A percentile compares a stretch with the other conserved stretches of the same genome.
These are phyloP conservation scores for Orychophragmus violaceus DNA, from an alignment of 345 rosid species.

Conservation along the genomic window DNA sequence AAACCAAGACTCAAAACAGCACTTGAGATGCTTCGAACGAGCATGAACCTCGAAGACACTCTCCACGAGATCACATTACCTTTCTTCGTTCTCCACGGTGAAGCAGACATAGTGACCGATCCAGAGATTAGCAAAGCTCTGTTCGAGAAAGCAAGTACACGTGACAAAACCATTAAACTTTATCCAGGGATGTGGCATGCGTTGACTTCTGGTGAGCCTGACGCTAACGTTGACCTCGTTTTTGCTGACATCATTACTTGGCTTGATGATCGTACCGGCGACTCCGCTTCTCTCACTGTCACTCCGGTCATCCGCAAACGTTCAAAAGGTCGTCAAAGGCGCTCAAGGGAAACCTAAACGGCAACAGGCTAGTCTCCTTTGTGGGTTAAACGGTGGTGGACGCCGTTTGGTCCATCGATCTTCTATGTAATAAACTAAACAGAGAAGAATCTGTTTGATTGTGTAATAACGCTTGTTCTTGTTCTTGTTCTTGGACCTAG, in stretches of 20 bases:
- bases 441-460: neutral
- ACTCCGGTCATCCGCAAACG: constrained; percentile 27
- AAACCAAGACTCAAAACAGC: constrained; percentile 95
- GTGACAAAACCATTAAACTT: constrained; percentile 74
- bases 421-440: constrained; percentile 42
- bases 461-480: neutral
- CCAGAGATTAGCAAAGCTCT: constrained; percentile 94
- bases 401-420: constrained; percentile 54
- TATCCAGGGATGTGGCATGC: constrained; percentile 98
- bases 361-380: constrained; percentile 33
- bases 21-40: constrained; percentile 82
- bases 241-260: constrained; percentile 65
- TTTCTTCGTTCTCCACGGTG: constrained; percentile 88
- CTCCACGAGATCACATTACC: constrained; percentile 67
- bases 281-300: constrained; percentile 10
- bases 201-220: constrained; percentile 80
- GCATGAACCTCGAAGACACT: constrained; percentile 72
- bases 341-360: constrained; percentile 7
- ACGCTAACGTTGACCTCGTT: constrained; percentile 59
- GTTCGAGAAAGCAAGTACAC: constrained; percentile 59
- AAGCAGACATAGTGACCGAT: constrained; percentile 85
- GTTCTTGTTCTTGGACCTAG: neutral
- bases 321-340: constrained; percentile 2
- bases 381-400: constrained; percentile 50
- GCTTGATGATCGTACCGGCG: constrained; percentile 51